These are phyloP conservation scores for Chalara sp. DNA, from an alignment of 2,329 filamentous ascomycete species.

Conservation along the genomic window DNA sequence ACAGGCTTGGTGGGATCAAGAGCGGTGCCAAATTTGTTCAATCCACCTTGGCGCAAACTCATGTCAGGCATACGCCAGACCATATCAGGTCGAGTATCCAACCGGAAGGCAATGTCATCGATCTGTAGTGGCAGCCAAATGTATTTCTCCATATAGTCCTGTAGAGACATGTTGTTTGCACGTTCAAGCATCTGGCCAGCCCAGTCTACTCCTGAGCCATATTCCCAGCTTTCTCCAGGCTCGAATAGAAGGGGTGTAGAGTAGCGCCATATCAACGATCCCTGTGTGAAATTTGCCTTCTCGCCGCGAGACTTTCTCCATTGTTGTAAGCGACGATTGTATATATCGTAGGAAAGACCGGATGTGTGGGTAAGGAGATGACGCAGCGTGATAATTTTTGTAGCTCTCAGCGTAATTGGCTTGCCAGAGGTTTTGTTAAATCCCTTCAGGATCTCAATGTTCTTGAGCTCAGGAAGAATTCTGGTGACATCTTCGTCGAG, in stretches of 20 bases:
- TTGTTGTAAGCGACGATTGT: constrained; percentile 3
- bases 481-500: constrained; percentile 36
- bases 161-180: constrained; percentile 9
- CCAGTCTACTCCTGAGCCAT: constrained; percentile 43
- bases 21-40: constrained; percentile 1
- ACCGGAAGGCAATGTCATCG: constrained; percentile 10
- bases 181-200: constrained; percentile 43
- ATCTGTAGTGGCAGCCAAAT: constrained; percentile 13
- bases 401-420: constrained; percentile 9
- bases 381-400: constrained; percentile 16
- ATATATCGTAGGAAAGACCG: constrained; percentile 14
- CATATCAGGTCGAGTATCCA: constrained; percentile 2
- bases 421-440: constrained; percentile 36
- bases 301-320: constrained; percentile 10
- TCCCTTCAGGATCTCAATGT: constrained; percentile 14
- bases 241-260: constrained; percentile 51
- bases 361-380: constrained; percentile 19
- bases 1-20: neutral
- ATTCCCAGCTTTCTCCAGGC: constrained; percentile 40
- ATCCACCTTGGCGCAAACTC: constrained; percentile 3
- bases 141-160: constrained; percentile 14
- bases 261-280: neutral
- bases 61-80: constrained; percentile 1
- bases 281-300: neutral
- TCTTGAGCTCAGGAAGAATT: constrained; percentile 16